Base-by-base conservation (phyloP, 345 rosid genomes). In the Tarenaya hassleriana region DNA sequence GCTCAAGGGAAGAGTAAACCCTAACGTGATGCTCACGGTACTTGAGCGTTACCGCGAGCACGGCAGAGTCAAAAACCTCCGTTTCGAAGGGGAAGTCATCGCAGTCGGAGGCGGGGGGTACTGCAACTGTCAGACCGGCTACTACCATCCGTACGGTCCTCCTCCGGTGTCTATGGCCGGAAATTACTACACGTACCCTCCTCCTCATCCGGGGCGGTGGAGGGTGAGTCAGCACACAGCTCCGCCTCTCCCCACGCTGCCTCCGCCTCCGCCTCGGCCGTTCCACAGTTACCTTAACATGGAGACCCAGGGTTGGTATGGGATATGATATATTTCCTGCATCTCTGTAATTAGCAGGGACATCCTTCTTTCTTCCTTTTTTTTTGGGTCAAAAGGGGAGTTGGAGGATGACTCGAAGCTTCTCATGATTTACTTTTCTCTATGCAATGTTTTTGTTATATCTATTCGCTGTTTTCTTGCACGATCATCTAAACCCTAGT, bases 1-100 rank as follows among this genome's bases (percentile, higher is more conserved):
- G 29, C 53, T 64, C 21, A 57, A 57, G 47, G 69, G 52, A 6
- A 57, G 63, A 50, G 69, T 15, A 0, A 29, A 57, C 52, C 69
- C 69, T 43, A 5, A 29, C 32, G 1, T 64, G 32, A 1, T 64
- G 8, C 0, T 57, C 15, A 11, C 34, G 5, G 7, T 44, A 8
- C 18, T 12, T 8, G 31, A 27, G 6, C 45, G 56, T 13, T 64
- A 64, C 41, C 63, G 69, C 4, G 63, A 64, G n/a, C 69, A 64
- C 17, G 69, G 63, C 37, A 50, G 50, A 16, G 0, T 64, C 42
- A 2, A 16, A 1, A 57, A 50, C 15, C 20, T 64, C 18, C 24
- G 15, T 43, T 44, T 64, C 34, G 37, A 50, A 6, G 69, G 69
- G 11, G 15, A 56, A 35, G 19, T 46, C 7, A 38, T 41, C 33